phyloP scores from a whole-genome alignment of 177 flowering plant species.

The Vitis hybrid region DNA sequence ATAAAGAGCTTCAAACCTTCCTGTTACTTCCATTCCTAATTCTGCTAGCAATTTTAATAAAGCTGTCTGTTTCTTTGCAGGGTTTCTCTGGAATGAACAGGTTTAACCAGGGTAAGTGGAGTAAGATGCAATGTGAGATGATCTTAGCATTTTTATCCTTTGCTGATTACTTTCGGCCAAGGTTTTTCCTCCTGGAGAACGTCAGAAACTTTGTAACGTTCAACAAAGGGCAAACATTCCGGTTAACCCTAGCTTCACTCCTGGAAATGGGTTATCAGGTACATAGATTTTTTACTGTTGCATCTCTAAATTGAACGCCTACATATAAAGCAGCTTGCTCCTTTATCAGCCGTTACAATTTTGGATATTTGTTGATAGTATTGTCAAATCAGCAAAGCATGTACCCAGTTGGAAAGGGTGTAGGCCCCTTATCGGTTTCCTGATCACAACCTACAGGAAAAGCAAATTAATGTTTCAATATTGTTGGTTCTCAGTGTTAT shows the following conservation, averaged over 20 bases:
- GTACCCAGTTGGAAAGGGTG: too few relatives aligned
- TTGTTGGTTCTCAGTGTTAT: too few relatives aligned
- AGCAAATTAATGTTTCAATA: too few relatives aligned
- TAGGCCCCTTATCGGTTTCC: too few relatives aligned
- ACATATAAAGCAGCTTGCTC: too few relatives aligned
- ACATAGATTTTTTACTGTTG: too few relatives aligned
- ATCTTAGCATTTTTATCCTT: conserved; percentile 90
- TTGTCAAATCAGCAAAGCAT: too few relatives aligned
- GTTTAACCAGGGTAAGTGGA: conserved; percentile 91
- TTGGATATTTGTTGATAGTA: too few relatives aligned
- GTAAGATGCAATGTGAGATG: conserved; percentile 98
- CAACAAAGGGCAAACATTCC: conserved; percentile 96
- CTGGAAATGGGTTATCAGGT: conserved; percentile 80
- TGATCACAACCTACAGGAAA: too few relatives aligned
- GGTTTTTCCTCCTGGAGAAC: conserved; percentile 84
- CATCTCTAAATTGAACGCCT: too few relatives aligned
- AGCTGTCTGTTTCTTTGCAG: conserved; percentile 34
- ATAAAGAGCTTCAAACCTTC: not conserved
- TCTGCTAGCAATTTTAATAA: not conserved
- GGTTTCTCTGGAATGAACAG: conserved; percentile 99
- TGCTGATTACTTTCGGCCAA: conserved; percentile 92
- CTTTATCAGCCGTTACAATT: not conserved
- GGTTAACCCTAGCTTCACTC: conserved; percentile 83
- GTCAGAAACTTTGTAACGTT: conserved; percentile 93
- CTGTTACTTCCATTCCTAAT: too few relatives aligned